A percentile compares a stretch with the other conserved stretches of the same genome.
These are phyloP conservation scores for Mycena leptocephala DNA, from an alignment of 768 basidiomycete species.

Conservation along the genomic window DNA sequence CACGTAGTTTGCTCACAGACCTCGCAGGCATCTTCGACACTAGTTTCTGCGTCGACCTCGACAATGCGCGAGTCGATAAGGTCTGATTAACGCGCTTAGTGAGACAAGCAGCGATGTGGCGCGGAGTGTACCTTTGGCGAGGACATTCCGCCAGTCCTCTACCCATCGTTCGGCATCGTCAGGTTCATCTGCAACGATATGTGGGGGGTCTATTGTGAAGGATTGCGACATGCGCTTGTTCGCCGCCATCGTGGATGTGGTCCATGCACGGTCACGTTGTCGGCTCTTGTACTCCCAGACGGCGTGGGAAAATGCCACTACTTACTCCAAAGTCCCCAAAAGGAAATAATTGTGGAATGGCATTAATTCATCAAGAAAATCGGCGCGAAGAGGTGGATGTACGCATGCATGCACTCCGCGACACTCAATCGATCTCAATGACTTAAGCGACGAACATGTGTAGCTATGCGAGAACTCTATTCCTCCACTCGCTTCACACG, in stretches of 20 bases:
- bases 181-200: slow-evolving; percentile 23
- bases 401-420: too few species aligned
- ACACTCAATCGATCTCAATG: too few species aligned
- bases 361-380: too few species aligned
- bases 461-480: too few species aligned
- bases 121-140: slow-evolving; percentile 68
- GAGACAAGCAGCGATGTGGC: not conserved
- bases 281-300: too few species aligned
- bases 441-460: too few species aligned
- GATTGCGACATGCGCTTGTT: slow-evolving; percentile 40
- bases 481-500: too few species aligned
- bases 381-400: too few species aligned
- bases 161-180: slow-evolving; percentile 69
- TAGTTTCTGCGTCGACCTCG: slow-evolving; percentile 77
- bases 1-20: slow-evolving; percentile 50
- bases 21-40: slow-evolving; percentile 89
- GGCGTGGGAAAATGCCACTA: too few species aligned
- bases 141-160: slow-evolving; percentile 68
- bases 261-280: slow-evolving; percentile 26
- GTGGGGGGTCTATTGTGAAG: slow-evolving; percentile 26
- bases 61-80: slow-evolving; percentile 81
- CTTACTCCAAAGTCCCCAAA: not conserved
- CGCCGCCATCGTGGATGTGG: slow-evolving; percentile 28
- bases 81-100: slow-evolving; percentile 57
- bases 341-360: slow-evolving; percentile 8